phyloP scores from a whole-genome alignment of 2,329 filamentous ascomycete species.

The Talaromyces rugulosus region DNA sequence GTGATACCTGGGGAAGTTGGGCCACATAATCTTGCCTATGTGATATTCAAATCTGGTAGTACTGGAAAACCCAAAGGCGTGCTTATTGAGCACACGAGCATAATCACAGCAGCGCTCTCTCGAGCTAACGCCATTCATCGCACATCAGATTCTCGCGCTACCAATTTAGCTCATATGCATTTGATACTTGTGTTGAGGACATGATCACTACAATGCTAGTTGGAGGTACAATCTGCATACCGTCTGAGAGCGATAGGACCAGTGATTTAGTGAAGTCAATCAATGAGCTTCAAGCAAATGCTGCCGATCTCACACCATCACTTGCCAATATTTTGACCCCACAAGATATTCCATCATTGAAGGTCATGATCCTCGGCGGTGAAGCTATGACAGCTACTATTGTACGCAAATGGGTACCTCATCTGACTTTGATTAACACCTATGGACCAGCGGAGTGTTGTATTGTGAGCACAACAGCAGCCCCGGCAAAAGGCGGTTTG shows the following conservation, averaged over 20 bases:
- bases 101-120: constrained; percentile 49
- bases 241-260: constrained; percentile 44
- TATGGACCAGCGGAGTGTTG: no score
- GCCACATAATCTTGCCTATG: constrained; percentile 58
- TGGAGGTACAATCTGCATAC: constrained; percentile 58
- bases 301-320: constrained; percentile 41
- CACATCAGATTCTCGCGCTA: constrained; percentile 46
- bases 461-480: not conserved
- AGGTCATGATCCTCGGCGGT: constrained; percentile 26
- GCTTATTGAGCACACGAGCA: constrained; percentile 63
- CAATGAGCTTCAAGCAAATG: constrained; percentile 48
- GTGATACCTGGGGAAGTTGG: no score
- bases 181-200: constrained; percentile 52
- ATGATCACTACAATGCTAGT: constrained; percentile 52
- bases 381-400: not conserved
- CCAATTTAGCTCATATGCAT: constrained; percentile 54
- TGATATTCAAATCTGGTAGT: constrained; percentile 79
- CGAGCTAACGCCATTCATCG: constrained; percentile 50
- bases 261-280: constrained; percentile 31
- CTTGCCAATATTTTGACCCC: not conserved
- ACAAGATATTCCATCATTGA: constrained; percentile 26
- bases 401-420: no score
- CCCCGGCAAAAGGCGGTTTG: constrained; percentile 14
- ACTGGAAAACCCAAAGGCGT: constrained; percentile 79
- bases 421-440: no score